Percentiles rank a stretch among this genome's conserved stretches.
Conservation (phyloP, 345 rosid species). For the Erodium maritimum region DNA sequence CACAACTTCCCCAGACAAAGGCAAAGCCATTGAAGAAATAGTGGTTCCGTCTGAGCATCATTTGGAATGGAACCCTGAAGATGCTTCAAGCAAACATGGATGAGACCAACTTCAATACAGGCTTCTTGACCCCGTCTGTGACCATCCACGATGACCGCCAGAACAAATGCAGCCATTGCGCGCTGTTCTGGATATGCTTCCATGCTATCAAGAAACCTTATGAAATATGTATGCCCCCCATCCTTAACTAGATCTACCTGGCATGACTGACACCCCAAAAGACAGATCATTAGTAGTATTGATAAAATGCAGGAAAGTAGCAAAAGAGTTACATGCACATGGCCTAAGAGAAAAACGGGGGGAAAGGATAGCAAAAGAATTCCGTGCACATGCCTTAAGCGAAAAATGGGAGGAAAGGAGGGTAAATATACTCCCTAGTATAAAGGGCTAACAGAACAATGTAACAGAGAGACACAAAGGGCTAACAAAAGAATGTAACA, state of each 20-base stretch:
- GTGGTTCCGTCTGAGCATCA: constrained; percentile 70
- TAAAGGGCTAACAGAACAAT: no score
- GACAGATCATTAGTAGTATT: no score
- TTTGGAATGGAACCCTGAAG: constrained; percentile 56
- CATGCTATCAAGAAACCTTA: constrained; percentile 85
- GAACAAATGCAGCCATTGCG: constrained; percentile 99
- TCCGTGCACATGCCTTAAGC: no score
- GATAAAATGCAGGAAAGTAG: no score
- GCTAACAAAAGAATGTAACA: no score
- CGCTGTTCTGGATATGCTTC: constrained; percentile 99
- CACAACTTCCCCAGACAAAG: constrained; percentile 96
- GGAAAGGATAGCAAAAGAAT: no score
- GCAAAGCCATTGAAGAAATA: constrained; percentile 95
- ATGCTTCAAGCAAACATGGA: constrained; percentile 80
- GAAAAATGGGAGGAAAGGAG: no score
- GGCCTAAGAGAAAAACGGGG: no score
- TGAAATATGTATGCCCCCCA: constrained; percentile 89
- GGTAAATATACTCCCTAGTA: no score
- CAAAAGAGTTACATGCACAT: no score
- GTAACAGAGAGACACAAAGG: no score
- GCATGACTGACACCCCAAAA: constrained; percentile 60
- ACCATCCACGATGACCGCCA: constrained; percentile 98
- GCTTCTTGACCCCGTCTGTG: constrained; percentile 96
- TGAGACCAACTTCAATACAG: constrained; percentile 66
- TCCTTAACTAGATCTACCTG: constrained; percentile 99